A percentile compares a stretch with the other conserved stretches of the same genome.
Evolutionary conservation across 2,329 filamentous ascomycete species (phyloP).

Genomic region (Verticillium isaacii): DNA sequence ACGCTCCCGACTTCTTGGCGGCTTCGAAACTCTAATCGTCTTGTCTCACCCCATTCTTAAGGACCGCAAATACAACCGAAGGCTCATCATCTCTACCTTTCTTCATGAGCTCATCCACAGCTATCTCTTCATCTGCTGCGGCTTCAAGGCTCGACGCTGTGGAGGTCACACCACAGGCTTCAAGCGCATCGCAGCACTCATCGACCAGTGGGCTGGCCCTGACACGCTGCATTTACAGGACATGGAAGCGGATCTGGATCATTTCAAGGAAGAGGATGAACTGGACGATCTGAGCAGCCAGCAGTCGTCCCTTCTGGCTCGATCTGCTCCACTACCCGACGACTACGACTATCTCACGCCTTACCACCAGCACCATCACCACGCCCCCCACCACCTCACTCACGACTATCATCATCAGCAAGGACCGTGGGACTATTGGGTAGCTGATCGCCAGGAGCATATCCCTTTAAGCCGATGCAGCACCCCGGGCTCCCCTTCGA

Average conservation of each 20-base stretch:
- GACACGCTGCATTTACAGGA: conserved; percentile 50
- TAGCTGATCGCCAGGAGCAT: conserved; percentile 9
- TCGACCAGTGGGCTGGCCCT: conserved; percentile 56
- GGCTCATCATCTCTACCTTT: conserved; percentile 60
- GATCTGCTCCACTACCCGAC: conserved; percentile 5
- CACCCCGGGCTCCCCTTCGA: neutral
- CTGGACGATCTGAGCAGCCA: neutral
- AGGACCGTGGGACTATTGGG: conserved; percentile 10
- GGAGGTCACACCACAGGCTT: conserved; percentile 61
- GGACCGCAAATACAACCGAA: conserved; percentile 50
- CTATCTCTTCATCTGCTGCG: conserved; percentile 59
- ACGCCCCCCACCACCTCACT: neutral
- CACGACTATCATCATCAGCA: conserved; percentile 2
- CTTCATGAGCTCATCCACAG: conserved; percentile 64
- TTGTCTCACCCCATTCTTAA: conserved; percentile 56
- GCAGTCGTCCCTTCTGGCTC: neutral
- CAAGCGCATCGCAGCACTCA: conserved; percentile 50
- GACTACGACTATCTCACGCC: conserved; percentile 6
- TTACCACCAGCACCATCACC: conserved; percentile 3
- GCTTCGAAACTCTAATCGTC: conserved; percentile 59
- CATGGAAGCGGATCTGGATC: conserved; percentile 57
- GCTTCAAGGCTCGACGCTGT: conserved; percentile 47
- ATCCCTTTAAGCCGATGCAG: conserved; percentile 1
- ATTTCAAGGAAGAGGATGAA: conserved; percentile 36
- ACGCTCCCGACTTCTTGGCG: conserved; percentile 35